Evolutionary conservation across 768 basidiomycete genomes (phyloP).

Genomic region (Paxillus rubicundulus): DNA sequence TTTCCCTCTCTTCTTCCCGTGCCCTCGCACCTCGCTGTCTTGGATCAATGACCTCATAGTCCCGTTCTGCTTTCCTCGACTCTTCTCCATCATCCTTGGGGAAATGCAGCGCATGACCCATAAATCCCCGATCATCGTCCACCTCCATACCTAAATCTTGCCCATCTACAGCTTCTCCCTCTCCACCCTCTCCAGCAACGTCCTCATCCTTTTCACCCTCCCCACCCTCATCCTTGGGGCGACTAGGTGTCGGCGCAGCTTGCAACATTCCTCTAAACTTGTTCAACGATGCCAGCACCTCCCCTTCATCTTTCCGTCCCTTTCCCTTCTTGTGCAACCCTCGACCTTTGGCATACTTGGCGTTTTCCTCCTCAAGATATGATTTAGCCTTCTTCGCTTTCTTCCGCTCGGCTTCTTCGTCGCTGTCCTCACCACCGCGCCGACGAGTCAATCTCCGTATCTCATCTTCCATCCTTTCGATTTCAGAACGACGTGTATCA

Average conservation of each 20-base stretch:
- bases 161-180: constrained; percentile 19
- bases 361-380: constrained; percentile 75
- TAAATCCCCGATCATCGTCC: constrained; percentile 73
- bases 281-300: constrained; percentile 64
- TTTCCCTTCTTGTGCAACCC: constrained; percentile 57
- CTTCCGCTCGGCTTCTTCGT: constrained; percentile 53
- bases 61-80: constrained; percentile 70
- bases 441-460: constrained; percentile 74
- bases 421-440: constrained; percentile 58
- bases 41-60: constrained; percentile 90
- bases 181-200: constrained; percentile 7
- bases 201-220: constrained; percentile 16
- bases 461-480: constrained; percentile 85
- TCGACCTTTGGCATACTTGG: constrained; percentile 71
- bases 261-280: constrained; percentile 74
- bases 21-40: constrained; percentile 69
- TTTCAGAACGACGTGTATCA: constrained; percentile 65
- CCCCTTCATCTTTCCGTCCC: constrained; percentile 66
- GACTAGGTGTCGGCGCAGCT: constrained; percentile 31
- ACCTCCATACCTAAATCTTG: constrained; percentile 67
- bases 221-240: constrained; percentile 24
- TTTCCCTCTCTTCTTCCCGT: constrained; percentile 73
- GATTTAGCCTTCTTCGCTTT: constrained; percentile 64
- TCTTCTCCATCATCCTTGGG: constrained; percentile 80
- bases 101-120: constrained; percentile 70